Base-by-base conservation (phyloP, 2,329 filamentous ascomycete genomes). In the Sodiomyces alkalinus region DNA sequence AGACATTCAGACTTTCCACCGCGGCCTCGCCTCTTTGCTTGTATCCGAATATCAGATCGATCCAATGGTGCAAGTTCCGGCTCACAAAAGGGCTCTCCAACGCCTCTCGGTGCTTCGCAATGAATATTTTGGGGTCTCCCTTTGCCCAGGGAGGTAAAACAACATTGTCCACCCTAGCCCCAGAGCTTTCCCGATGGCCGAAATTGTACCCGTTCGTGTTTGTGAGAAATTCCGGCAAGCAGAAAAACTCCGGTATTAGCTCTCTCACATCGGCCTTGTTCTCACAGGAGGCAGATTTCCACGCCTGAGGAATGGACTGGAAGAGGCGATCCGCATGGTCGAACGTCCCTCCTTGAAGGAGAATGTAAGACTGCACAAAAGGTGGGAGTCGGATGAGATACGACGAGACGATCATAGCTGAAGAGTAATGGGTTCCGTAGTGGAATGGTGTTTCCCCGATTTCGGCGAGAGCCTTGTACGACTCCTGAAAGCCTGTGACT, bases 401-500 rank as follows among this genome's bases (percentile, higher is more conserved):
- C 0, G 86, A 94, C 9, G 85, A 85, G 6, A 98, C 90, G 33
- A 93, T 94, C 90, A 96, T 98, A 6, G 90, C 90, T 3, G 90
- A 96, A 2, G 90, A 96, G 51, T 98, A 98, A 49, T 98, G 92
- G 0, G 92, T 98, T 12, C 90, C 90, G 41, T 96, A 98, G 48
- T 98, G 90, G 48, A 94, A 98, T 0, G 90, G 80, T 1, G 80
- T 77, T 25, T 93, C 86, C 6, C 78, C 82, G 63, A 98, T 92
- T 47, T 96, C 90, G 1, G 77, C 77, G 48, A 98, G 77, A 11
- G 82, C 80, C 39, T 76, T 74, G 49, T 93, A 96, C 17, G 85
- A 73, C 42, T 92, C 80, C 28, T 73, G 68, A 43, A 90, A 92
- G 6, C 85, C 81, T 0, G 70, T 62, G 38, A 92, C 80, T 38